Evolutionary conservation across 306 rosid genomes (phyloP).

Genomic region (Potentilla sterilis): DNA sequence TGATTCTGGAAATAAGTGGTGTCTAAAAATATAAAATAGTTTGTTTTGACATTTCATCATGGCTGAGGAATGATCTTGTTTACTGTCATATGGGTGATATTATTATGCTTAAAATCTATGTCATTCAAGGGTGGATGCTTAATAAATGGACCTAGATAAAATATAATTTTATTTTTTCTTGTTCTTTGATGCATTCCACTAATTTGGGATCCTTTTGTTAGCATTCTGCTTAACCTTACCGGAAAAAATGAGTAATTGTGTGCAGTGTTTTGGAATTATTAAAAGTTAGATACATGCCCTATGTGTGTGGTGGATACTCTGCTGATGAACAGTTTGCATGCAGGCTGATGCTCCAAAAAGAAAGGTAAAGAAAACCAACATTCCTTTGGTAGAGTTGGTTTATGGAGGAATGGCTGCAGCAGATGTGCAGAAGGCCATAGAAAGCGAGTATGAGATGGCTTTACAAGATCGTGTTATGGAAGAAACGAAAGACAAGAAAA

Average conservation of each 20-base stretch:
- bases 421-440: slow-evolving; percentile 81
- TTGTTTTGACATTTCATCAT: no score
- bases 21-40: no score
- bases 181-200: neutral
- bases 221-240: neutral
- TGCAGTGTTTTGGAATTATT: no score
- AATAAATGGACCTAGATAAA: neutral
- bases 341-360: slow-evolving; percentile 73
- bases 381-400: slow-evolving; percentile 63
- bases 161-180: neutral
- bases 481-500: slow-evolving; percentile 94
- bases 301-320: neutral
- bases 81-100: neutral
- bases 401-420: slow-evolving; percentile 63
- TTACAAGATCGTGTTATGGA: slow-evolving; percentile 97
- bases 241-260: no score
- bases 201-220: neutral
- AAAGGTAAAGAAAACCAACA: slow-evolving; percentile 75
- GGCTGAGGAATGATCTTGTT: neutral
- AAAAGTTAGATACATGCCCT: neutral
- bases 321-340: slow-evolving; percentile 8
- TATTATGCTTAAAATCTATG: neutral
- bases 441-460: slow-evolving; percentile 96
- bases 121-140: neutral
- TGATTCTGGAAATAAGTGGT: no score